A percentile compares a stretch with the other conserved stretches of the same genome.
These are phyloP conservation scores for Russula earlei DNA, from an alignment of 768 basidiomycete species.

Conservation along the genomic window DNA sequence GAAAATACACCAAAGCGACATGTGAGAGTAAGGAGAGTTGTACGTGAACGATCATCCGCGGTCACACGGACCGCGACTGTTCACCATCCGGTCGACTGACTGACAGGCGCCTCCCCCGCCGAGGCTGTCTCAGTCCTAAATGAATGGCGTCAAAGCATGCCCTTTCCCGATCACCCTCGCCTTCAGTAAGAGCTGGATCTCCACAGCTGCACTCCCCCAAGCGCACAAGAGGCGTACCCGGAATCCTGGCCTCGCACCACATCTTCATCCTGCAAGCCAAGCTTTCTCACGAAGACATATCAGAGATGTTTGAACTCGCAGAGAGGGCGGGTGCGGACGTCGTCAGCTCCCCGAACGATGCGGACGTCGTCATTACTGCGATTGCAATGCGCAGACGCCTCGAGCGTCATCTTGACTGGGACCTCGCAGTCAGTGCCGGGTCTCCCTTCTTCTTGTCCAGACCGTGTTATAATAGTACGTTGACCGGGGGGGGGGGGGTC, in stretches of 20 bases:
- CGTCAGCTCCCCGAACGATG: slow-evolving; percentile 35
- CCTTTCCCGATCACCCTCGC: not conserved
- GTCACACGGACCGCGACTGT: too few relatives aligned
- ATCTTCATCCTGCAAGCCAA: slow-evolving; percentile 23
- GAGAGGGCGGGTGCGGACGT: slow-evolving; percentile 27
- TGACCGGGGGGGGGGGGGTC: too few relatives aligned
- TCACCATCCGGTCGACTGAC: too few relatives aligned
- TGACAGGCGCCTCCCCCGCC: too few relatives aligned
- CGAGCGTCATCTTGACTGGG: slow-evolving; percentile 60
- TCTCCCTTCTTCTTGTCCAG: too few relatives aligned
- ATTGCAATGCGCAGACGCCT: slow-evolving; percentile 58
- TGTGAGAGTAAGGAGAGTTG: too few relatives aligned
- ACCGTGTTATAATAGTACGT: too few relatives aligned
- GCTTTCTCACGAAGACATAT: slow-evolving; percentile 21
- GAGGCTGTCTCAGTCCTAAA: too few relatives aligned
- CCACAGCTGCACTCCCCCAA: not conserved
- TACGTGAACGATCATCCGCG: too few relatives aligned
- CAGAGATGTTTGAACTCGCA: slow-evolving; percentile 25
- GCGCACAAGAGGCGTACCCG: not conserved
- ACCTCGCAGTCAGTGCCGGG: slow-evolving; percentile 44
- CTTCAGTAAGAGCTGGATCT: not conserved
- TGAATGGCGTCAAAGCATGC: slow-evolving; percentile 6
- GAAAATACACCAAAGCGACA: too few relatives aligned
- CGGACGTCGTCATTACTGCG: slow-evolving; percentile 58
- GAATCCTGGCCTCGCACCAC: slow-evolving; percentile 6